phyloP scores from a whole-genome alignment of 2,329 filamentous ascomycete species.

The Graphilbum fragrans region DNA sequence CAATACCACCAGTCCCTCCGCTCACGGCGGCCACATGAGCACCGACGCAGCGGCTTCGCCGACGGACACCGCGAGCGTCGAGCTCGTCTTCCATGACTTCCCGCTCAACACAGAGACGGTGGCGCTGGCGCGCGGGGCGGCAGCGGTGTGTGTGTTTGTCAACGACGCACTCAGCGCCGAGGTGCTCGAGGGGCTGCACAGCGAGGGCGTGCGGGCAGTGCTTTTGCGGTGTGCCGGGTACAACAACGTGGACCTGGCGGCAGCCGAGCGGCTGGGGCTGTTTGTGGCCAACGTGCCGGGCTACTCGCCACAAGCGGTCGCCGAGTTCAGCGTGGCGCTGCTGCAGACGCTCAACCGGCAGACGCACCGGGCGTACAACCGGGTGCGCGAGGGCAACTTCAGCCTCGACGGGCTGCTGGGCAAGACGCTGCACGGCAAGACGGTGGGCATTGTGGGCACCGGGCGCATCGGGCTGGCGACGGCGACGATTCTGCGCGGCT shows the following conservation, averaged over 20 bases:
- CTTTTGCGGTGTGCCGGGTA: constrained; percentile 56
- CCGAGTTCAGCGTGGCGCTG: constrained; percentile 57
- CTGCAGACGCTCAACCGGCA: constrained; percentile 56
- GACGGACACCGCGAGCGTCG: constrained; percentile 16
- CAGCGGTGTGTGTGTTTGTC: constrained; percentile 56
- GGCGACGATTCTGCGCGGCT: constrained; percentile 50
- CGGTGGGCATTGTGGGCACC: constrained; percentile 53
- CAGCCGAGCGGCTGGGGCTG: constrained; percentile 40
- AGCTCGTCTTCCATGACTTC: constrained; percentile 46
- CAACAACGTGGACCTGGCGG: constrained; percentile 52
- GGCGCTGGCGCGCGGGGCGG: constrained; percentile 34
- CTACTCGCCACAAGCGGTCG: constrained; percentile 58
- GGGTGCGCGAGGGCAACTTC: constrained; percentile 58
- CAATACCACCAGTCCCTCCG: background rate
- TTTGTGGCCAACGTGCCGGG: constrained; percentile 55
- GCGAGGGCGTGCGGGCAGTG: constrained; percentile 40
- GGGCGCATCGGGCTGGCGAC: constrained; percentile 53
- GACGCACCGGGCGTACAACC: constrained; percentile 56
- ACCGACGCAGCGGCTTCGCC: background rate
- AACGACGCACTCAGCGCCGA: constrained; percentile 44
- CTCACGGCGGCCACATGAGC: background rate
- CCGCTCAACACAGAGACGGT: constrained; percentile 43
- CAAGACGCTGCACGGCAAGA: constrained; percentile 48
- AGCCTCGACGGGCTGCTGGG: constrained; percentile 52
- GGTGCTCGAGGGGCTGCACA: constrained; percentile 38